Evolutionary conservation across 345 rosid species (phyloP), one percentile per base, ranked within the genome.

Genomic region (Moricandia arvensis): DNA sequence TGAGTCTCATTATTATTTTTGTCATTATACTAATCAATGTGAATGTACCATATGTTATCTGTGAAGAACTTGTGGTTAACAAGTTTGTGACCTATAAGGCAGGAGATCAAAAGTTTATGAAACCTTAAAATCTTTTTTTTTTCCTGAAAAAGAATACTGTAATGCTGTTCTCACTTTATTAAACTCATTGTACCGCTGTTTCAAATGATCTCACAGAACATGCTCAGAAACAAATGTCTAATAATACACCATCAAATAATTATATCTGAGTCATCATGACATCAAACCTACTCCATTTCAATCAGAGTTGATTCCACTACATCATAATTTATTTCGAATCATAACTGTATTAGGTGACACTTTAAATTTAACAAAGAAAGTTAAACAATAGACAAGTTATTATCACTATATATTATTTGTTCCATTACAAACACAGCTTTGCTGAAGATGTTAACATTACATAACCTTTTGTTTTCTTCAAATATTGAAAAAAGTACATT

Each of bases 151-250:
- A 5, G 4, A 47, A 34, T 33, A 7, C 3, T 59, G 68, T 68
- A 75, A 62, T 59, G 3, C 53, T 31, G 10, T 24, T 31, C 26
- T 41, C 4, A 0, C 38, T 33, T 49, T 49, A 37, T 8, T 8
- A 13, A 65, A 5, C 57, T 65, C 61, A 16, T 34, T 75, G 68
- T 68, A 68, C 63, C 26, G 1, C 21, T 15, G 21, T 27, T 34
- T 26, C 21, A 26, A 49, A 24, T 75, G 57, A 68, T 75, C 16
- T 60, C 69, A 27, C 8, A 51, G 33, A 68, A 75, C 69, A 68
- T 68, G 79, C 31, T 62, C 33, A 75, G 43, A 60, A 75, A 68
- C 41, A 49, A 18, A 75, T 57, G 21, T 35, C 45, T 68, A 34
- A 27, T 68, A 17, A 68, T 29, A 24, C 35, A 33, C 57, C 69